Evolutionary conservation across 2,329 filamentous ascomycete species (phyloP).

Genomic region (Phyllosticta capitalensis): DNA sequence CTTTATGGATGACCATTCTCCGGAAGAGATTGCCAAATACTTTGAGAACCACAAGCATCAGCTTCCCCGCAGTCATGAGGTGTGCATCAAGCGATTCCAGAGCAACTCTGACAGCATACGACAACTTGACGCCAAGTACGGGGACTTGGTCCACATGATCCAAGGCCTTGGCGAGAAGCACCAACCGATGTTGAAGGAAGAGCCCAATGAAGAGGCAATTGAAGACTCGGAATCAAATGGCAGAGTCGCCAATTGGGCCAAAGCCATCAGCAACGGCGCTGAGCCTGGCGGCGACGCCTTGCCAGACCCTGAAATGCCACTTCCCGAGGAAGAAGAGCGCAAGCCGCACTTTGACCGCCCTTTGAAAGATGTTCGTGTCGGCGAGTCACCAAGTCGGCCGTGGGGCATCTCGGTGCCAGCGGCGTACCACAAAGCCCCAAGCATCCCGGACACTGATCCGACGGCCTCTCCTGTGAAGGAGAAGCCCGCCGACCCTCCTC

Average conservation of each 20-base stretch:
- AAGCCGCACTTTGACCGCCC: slow-evolving; percentile 72
- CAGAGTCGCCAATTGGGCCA: slow-evolving; percentile 79
- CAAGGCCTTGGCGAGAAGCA: slow-evolving; percentile 81
- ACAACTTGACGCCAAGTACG: slow-evolving; percentile 89
- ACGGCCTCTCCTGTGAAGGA: slow-evolving; percentile 41
- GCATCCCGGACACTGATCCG: slow-evolving; percentile 28
- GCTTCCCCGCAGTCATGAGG: slow-evolving; percentile 83
- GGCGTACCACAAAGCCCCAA: slow-evolving; percentile 34
- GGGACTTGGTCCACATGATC: slow-evolving; percentile 88
- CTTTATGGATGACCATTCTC: slow-evolving; percentile 82
- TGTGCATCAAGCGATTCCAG: slow-evolving; percentile 85
- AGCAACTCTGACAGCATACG: slow-evolving; percentile 75
- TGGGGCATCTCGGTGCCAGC: slow-evolving; percentile 81
- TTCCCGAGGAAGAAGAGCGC: slow-evolving; percentile 48
- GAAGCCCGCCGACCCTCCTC: slow-evolving; percentile 8
- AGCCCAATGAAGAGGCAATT: slow-evolving; percentile 31
- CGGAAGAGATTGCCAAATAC: slow-evolving; percentile 86
- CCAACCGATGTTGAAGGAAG: slow-evolving; percentile 63
- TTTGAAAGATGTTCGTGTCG: slow-evolving; percentile 81
- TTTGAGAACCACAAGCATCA: slow-evolving; percentile 95
- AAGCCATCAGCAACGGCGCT: slow-evolving; percentile 56
- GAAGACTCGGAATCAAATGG: slow-evolving; percentile 49
- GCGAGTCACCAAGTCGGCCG: slow-evolving; percentile 83
- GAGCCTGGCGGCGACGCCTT: slow-evolving; percentile 27
- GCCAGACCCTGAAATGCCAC: slow-evolving; percentile 17